A percentile compares a stretch with the other conserved stretches of the same genome.
These are phyloP conservation scores for Venturiaceae sp. DNA, from an alignment of 2,329 filamentous ascomycete genomes.

Conservation along the genomic window DNA sequence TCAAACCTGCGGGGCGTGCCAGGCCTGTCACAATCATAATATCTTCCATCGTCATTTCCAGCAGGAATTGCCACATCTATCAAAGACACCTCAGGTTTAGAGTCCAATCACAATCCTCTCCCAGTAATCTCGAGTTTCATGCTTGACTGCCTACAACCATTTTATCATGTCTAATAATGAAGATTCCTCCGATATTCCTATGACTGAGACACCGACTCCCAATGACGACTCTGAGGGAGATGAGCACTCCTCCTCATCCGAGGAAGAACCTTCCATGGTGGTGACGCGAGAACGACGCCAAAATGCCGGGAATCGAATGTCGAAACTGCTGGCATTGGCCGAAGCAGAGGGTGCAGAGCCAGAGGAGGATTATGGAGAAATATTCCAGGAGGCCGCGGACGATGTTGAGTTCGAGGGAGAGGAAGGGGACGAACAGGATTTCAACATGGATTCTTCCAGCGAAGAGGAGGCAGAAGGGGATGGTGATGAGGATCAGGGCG, in stretches of 20 bases:
- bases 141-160: neutral
- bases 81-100: too few species aligned
- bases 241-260: conserved; percentile 14
- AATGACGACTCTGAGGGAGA: neutral
- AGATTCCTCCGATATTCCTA: neutral
- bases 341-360: conserved; percentile 26
- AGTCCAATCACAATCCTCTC: too few species aligned
- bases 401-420: conserved; percentile 43
- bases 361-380: conserved; percentile 29
- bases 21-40: too few species aligned
- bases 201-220: neutral
- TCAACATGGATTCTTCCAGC: conserved; percentile 76
- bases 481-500: conserved; percentile 69
- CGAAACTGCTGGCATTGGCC: conserved; percentile 21
- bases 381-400: conserved; percentile 59
- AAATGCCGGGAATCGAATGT: conserved; percentile 32
- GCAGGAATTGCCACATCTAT: too few species aligned
- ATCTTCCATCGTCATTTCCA: too few species aligned
- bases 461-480: conserved; percentile 67
- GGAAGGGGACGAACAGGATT: conserved; percentile 51
- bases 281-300: conserved; percentile 24
- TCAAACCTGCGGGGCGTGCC: too few species aligned
- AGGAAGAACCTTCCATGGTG: conserved; percentile 24
- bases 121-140: neutral
- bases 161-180: neutral